Percentiles rank a stretch among this genome's conserved stretches.
Conservation (phyloP, 768 basidiomycete species). For the Collybia sp. region DNA sequence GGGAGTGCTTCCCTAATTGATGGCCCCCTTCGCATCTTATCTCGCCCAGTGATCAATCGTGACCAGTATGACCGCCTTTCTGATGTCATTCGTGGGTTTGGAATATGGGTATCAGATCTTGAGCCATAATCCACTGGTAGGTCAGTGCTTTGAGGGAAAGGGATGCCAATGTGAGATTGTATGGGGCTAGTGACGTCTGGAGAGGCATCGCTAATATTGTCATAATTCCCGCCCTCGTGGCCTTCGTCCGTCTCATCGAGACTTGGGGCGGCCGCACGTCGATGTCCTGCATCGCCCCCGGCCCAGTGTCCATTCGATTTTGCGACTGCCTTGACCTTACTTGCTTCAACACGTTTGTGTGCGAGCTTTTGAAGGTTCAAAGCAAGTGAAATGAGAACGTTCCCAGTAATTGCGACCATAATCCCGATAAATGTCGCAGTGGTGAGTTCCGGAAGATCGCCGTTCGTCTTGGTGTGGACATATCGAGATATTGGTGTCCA, state of each 20-base stretch:
- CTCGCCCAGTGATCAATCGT: not conserved
- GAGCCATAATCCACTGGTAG: slow-evolving; percentile 3
- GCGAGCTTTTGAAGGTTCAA: slow-evolving; percentile 93
- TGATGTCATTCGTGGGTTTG: not conserved
- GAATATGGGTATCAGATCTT: not conserved
- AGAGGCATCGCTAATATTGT: too few species aligned
- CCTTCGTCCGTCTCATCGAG: slow-evolving; percentile 23
- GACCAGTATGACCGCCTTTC: slow-evolving; percentile 23
- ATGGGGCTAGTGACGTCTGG: too few species aligned
- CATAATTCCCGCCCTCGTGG: not conserved
- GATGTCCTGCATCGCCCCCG: not conserved
- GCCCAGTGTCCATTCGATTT: slow-evolving; percentile 1
- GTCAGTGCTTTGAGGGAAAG: slow-evolving; percentile 9
- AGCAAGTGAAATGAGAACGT: slow-evolving; percentile 85
- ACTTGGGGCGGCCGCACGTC: slow-evolving; percentile 6
- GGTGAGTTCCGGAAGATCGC: slow-evolving; percentile 52
- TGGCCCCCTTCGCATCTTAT: not conserved
- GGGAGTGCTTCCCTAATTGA: not conserved
- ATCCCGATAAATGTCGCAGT: slow-evolving; percentile 70
- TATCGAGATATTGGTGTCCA: too few species aligned
- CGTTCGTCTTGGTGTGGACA: slow-evolving; percentile 9
- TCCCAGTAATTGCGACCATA: slow-evolving; percentile 75
- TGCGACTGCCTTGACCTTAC: slow-evolving; percentile 13
- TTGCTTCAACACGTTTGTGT: slow-evolving; percentile 61
- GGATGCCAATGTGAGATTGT: not conserved